A percentile compares a stretch with the other conserved stretches of the same genome.
Evolutionary conservation across 2,329 filamentous ascomycete species (phyloP).

Genomic region (Geosmithia putterillii): DNA sequence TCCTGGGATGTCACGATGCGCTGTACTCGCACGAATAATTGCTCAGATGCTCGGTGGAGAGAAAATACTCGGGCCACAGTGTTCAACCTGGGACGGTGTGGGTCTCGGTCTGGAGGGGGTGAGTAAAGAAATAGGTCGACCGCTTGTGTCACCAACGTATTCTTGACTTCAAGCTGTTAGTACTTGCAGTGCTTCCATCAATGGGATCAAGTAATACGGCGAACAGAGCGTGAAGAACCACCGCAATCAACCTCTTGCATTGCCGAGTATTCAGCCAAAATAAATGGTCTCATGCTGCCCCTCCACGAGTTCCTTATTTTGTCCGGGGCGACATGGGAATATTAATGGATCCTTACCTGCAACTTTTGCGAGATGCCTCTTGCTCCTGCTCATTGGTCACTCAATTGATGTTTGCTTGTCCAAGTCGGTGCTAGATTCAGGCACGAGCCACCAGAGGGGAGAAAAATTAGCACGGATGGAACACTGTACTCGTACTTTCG

Average conservation of each 20-base stretch:
- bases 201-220: too few species aligned
- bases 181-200: too few species aligned
- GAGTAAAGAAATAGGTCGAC: not conserved
- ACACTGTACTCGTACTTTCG: not conserved
- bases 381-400: not conserved
- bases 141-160: not conserved
- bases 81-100: not conserved
- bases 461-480: not conserved
- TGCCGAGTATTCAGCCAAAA: not conserved
- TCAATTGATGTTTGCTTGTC: not conserved
- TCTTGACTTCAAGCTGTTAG: not conserved
- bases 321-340: not conserved
- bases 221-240: not conserved
- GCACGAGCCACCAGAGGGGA: not conserved
- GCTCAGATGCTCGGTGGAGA: not conserved
- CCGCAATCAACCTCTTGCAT: not conserved
- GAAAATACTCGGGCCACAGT: not conserved
- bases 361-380: not conserved
- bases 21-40: not conserved
- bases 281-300: not conserved
- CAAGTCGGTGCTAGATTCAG: not conserved
- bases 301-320: not conserved
- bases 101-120: not conserved
- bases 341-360: not conserved
- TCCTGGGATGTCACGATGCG: not conserved